phyloP scores from a whole-genome alignment of 441 rosid genomes.

The Erodium texanum region DNA sequence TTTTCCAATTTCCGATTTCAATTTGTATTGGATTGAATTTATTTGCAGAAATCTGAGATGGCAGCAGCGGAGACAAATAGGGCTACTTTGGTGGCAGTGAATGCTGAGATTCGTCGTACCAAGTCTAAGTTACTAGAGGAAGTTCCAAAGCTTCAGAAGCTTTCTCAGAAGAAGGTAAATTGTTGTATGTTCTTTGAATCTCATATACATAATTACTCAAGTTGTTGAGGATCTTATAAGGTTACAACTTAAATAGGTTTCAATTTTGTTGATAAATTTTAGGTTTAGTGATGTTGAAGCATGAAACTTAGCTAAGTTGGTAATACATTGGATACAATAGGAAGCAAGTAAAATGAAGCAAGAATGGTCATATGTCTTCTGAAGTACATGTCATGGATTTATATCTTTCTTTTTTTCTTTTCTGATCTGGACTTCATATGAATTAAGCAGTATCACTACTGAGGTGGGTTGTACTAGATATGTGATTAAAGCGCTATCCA shows the following conservation, averaged over 20 bases:
- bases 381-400: too few relatives aligned
- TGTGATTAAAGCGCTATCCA: too few relatives aligned
- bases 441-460: too few relatives aligned
- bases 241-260: not conserved
- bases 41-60: slow-evolving; percentile 43
- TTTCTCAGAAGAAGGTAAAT: slow-evolving; percentile 46
- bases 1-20: not conserved
- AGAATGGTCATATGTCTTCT: too few relatives aligned
- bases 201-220: too few relatives aligned
- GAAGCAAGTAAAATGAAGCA: too few relatives aligned
- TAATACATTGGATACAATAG: too few relatives aligned
- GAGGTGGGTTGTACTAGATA: too few relatives aligned
- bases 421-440: too few relatives aligned
- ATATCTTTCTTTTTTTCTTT: too few relatives aligned
- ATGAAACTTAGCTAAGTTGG: not conserved
- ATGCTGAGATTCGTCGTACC: slow-evolving; percentile 54
- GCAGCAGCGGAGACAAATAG: slow-evolving; percentile 39
- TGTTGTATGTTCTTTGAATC: too few relatives aligned
- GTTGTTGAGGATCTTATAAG: not conserved
- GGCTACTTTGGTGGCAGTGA: slow-evolving; percentile 50
- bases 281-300: not conserved
- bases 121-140: slow-evolving; percentile 50
- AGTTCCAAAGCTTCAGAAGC: slow-evolving; percentile 45
- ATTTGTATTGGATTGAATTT: too few relatives aligned
- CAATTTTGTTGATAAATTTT: not conserved